A percentile compares a stretch with the other conserved stretches of the same genome.
Evolutionary conservation across 2,329 filamentous ascomycete genomes (phyloP).

Genomic region (Neofusicoccum parvum): DNA sequence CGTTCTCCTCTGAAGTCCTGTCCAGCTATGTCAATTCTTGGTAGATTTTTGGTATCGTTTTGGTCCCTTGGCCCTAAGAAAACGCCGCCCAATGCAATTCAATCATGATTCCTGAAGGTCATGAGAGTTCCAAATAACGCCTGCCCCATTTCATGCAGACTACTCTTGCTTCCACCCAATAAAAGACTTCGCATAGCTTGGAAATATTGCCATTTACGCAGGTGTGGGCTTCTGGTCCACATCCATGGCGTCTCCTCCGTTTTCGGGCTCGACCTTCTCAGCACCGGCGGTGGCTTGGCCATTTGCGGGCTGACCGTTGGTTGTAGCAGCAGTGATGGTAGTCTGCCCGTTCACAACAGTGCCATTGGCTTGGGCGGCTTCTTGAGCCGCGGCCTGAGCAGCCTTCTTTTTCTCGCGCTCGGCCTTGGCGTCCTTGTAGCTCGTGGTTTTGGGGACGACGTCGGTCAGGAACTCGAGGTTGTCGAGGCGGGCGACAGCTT

Average conservation of each 20-base stretch:
- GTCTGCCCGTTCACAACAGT: conserved; percentile 14
- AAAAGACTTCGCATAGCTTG: too few relatives aligned
- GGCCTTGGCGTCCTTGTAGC: conserved; percentile 78
- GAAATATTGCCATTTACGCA: neutral
- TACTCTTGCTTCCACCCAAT: too few relatives aligned
- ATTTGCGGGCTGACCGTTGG: neutral
- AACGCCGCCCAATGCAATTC: conserved; percentile 9
- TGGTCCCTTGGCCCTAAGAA: neutral
- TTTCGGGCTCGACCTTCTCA: neutral
- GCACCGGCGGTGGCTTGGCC: conserved; percentile 6
- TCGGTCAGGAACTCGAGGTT: conserved; percentile 95
- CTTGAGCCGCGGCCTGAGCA: conserved; percentile 1
- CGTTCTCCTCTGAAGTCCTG: neutral
- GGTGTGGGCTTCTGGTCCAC: conserved; percentile 7
- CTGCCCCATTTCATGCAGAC: neutral
- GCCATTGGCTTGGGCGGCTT: neutral
- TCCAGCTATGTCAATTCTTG: neutral
- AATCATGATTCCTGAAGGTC: neutral
- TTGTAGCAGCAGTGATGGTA: neutral
- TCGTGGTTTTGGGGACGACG: conserved; percentile 82
- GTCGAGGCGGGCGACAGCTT: conserved; percentile 82
- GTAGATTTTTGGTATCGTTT: conserved; percentile 10
- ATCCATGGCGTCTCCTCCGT: conserved; percentile 15
- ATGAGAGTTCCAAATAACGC: neutral
- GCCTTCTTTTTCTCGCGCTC: conserved; percentile 46